Evolutionary conservation across 2,329 filamentous ascomycete genomes (phyloP).

Genomic region (Exophiala aquamarina): DNA sequence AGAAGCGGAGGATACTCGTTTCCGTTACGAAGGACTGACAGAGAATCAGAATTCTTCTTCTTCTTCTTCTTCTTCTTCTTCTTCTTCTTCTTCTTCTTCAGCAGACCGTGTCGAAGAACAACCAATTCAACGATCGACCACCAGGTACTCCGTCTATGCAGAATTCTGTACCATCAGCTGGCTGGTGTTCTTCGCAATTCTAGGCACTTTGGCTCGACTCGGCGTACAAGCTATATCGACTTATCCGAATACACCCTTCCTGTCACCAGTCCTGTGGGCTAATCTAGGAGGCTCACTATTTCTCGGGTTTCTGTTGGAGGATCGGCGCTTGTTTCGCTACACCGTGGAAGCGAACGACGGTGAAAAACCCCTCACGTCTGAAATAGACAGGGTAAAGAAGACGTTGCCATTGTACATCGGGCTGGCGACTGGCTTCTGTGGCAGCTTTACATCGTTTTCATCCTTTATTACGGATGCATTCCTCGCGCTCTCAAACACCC

Average conservation of each 20-base stretch:
- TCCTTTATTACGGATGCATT: conserved; percentile 76
- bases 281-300: conserved; percentile 76
- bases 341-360: background rate
- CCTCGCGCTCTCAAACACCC: conserved; percentile 69
- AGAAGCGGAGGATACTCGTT: background rate
- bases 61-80: no score
- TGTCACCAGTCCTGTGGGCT: conserved; percentile 74
- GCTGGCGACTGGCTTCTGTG: conserved; percentile 78
- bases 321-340: conserved; percentile 66
- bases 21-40: background rate
- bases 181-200: conserved; percentile 76
- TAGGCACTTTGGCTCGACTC: conserved; percentile 75
- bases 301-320: conserved; percentile 78
- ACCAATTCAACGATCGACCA: background rate
- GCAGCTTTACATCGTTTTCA: conserved; percentile 83
- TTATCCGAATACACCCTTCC: conserved; percentile 72
- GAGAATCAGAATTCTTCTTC: no score
- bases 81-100: no score
- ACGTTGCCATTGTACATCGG: conserved; percentile 80
- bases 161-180: conserved; percentile 61
- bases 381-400: conserved; percentile 59
- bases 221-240: conserved; percentile 73
- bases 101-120: background rate
- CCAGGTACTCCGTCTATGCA: background rate
- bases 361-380: background rate